Percentiles rank a stretch among this genome's conserved stretches.
Evolutionary conservation across 2,329 filamentous ascomycete species (phyloP).

Genomic region (Penicillium thymicola): DNA sequence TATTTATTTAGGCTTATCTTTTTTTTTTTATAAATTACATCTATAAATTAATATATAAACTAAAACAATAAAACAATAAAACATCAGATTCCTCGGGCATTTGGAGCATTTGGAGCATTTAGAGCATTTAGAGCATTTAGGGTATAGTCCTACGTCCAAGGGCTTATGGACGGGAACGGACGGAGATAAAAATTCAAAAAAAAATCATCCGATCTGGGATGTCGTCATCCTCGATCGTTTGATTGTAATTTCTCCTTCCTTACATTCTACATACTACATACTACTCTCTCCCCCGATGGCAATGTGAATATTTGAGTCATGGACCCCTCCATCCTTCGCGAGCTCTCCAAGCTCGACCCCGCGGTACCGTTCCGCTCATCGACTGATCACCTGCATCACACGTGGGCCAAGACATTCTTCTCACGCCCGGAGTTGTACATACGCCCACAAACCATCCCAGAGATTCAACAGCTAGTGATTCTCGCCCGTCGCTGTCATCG

Average conservation of each 20-base stretch:
- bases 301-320: conserved; percentile 23
- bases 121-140: neutral
- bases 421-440: conserved; percentile 88
- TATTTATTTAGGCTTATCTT: neutral
- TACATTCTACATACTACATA: neutral
- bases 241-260: conserved; percentile 1
- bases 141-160: neutral
- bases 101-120: neutral
- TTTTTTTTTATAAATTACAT: neutral
- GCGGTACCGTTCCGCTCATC: conserved; percentile 73
- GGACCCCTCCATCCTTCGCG: conserved; percentile 50
- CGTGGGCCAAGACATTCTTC: conserved; percentile 92
- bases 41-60: neutral
- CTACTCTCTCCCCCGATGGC: neutral
- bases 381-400: conserved; percentile 73
- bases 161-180: neutral
- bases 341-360: conserved; percentile 58
- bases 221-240: conserved; percentile 14
- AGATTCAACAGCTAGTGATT: conserved; percentile 78
- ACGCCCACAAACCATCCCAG: conserved; percentile 71
- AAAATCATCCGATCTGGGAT: neutral
- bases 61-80: neutral
- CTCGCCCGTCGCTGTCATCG: conserved; percentile 78
- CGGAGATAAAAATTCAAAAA: conserved; percentile 3
- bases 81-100: neutral